Evolutionary conservation across 2,329 filamentous ascomycete genomes (phyloP).

Genomic region (Calonectria crousiana): DNA sequence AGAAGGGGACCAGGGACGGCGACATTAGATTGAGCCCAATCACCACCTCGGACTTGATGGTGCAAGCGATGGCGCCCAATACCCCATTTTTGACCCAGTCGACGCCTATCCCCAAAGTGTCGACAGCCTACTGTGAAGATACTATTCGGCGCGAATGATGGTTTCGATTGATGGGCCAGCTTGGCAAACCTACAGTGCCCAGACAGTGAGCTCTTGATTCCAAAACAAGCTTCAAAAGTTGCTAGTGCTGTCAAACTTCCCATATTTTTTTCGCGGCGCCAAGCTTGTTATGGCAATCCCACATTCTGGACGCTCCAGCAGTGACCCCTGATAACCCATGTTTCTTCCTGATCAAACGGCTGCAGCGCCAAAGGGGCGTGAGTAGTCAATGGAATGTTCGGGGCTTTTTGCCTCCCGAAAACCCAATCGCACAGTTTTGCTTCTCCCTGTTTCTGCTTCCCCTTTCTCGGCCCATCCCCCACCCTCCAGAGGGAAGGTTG

Average conservation of each 20-base stretch:
- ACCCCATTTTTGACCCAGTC: not conserved
- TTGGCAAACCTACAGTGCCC: conserved; percentile 8
- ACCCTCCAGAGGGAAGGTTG: conserved; percentile 27
- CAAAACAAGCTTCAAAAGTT: not conserved
- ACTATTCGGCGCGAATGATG: not conserved
- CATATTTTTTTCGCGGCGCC: not conserved
- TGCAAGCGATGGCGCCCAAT: conserved; percentile 17
- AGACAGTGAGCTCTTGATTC: not conserved
- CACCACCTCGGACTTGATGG: not conserved
- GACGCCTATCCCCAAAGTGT: not conserved
- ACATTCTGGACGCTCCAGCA: not conserved
- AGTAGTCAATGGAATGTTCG: not conserved
- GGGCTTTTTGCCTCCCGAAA: not conserved
- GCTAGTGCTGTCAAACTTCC: not conserved
- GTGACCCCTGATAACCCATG: conserved; percentile 4
- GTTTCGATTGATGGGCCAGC: not conserved
- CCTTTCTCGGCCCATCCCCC: not conserved
- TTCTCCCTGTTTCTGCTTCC: conserved; percentile 1
- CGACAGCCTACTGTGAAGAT: not conserved
- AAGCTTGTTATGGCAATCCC: not conserved
- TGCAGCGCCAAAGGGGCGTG: not conserved
- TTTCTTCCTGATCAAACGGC: conserved; percentile 4
- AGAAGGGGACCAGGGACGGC: conserved; percentile 12
- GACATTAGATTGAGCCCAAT: conserved; percentile 19
- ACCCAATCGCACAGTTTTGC: not conserved